Percentiles rank a stretch among this genome's conserved stretches.
Conservation (phyloP, 2,329 filamentous ascomycete species). For the Chrysoporthe cubensis region DNA sequence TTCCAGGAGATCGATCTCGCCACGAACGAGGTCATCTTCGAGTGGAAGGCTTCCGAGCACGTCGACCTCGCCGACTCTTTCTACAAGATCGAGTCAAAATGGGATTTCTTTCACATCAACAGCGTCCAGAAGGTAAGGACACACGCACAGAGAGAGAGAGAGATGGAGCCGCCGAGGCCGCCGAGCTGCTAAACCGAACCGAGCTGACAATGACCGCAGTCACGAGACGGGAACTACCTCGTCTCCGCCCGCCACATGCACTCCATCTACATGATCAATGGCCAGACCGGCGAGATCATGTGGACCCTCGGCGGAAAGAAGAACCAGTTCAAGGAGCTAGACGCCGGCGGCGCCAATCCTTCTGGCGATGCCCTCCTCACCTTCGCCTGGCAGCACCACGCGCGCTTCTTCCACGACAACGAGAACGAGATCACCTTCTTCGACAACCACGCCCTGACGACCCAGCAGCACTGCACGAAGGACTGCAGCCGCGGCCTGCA, state of each 20-base stretch:
- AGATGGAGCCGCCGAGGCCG: background rate
- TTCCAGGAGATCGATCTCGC: slow-evolving; percentile 53
- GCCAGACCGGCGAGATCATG: slow-evolving; percentile 49
- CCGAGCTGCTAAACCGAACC: background rate
- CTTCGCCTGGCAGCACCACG: slow-evolving; percentile 52
- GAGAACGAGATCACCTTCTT: slow-evolving; percentile 43
- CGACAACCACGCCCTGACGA: slow-evolving; percentile 47
- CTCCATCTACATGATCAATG: slow-evolving; percentile 51
- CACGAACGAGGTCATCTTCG: slow-evolving; percentile 52
- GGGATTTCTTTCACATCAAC: slow-evolving; percentile 57
- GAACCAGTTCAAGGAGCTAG: slow-evolving; percentile 46
- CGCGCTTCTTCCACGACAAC: slow-evolving; percentile 43
- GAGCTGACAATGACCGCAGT: slow-evolving; percentile 18
- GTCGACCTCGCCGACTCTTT: slow-evolving; percentile 31
- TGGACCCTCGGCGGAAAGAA: slow-evolving; percentile 57
- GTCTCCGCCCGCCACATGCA: slow-evolving; percentile 56
- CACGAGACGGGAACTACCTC: slow-evolving; percentile 52
- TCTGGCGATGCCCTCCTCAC: slow-evolving; percentile 25
- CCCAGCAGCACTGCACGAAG: slow-evolving; percentile 36
- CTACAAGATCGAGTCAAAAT: slow-evolving; percentile 7
- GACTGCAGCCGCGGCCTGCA: slow-evolving; percentile 42
- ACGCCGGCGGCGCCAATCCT: background rate
- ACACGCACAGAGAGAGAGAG: background rate
- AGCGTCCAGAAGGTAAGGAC: slow-evolving; percentile 41
- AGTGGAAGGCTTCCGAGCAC: slow-evolving; percentile 47